Conservation (phyloP, 345 rosid species). For the Barbarea vulgaris region DNA sequence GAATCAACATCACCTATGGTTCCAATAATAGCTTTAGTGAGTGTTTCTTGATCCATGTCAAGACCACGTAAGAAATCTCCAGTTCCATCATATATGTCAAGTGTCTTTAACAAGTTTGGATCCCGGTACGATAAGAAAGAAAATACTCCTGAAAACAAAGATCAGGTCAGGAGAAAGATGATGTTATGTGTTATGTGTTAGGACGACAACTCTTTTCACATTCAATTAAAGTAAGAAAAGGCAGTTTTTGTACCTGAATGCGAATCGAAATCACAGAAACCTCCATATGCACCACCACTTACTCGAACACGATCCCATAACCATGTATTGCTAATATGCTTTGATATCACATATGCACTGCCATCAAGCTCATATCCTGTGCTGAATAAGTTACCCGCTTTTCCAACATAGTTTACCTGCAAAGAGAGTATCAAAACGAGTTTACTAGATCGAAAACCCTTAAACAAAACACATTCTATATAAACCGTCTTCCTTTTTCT, state of each 20-base stretch:
- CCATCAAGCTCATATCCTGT: slow-evolving; percentile 82
- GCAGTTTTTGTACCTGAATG: slow-evolving; percentile 67
- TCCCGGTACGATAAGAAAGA: slow-evolving; percentile 89
- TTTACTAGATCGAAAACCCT: neutral
- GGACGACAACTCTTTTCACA: neutral
- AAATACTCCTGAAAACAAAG: slow-evolving; percentile 67
- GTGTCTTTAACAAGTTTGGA: slow-evolving; percentile 89
- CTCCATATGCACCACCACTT: slow-evolving; percentile 99
- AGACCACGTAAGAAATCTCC: slow-evolving; percentile 77
- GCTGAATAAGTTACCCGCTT: slow-evolving; percentile 80
- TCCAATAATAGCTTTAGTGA: slow-evolving; percentile 92
- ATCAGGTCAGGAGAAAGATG: neutral
- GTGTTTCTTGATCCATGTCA: slow-evolving; percentile 83
- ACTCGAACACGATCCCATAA: slow-evolving; percentile 98
- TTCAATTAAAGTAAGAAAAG: neutral
- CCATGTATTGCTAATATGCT: slow-evolving; percentile 87
- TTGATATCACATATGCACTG: slow-evolving; percentile 92
- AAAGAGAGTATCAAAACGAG: slow-evolving; percentile 14
- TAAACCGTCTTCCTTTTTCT: neutral
- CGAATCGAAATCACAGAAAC: slow-evolving; percentile 90
- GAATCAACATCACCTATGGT: slow-evolving; percentile 94
- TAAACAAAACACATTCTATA: slow-evolving; percentile 8
- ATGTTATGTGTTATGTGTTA: neutral
- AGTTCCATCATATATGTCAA: slow-evolving; percentile 84
- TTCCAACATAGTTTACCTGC: slow-evolving; percentile 97